Base-by-base conservation (phyloP, 768 basidiomycete genomes). In the Russula virescens region DNA sequence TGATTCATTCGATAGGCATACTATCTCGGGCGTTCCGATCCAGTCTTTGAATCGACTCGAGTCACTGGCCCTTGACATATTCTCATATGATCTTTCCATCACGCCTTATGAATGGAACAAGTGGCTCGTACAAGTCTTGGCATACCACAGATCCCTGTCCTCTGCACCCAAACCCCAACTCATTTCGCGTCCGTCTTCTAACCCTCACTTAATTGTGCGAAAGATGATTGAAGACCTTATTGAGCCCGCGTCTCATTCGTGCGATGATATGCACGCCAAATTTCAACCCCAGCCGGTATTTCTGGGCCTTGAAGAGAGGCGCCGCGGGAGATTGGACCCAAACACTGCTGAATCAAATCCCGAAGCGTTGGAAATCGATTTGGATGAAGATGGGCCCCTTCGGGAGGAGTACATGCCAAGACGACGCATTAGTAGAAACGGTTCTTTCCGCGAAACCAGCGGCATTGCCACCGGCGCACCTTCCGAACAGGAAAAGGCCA, bases 351-450 rank as follows among this genome's bases (percentile, higher is more conserved):
- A 71, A 11, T 34, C 56, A 0, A 53, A 49, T 18, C 61, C 66
- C 23, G 85, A 87, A 62, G 77, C 80, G 3, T 72, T 83, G 45
- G 89, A 91, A 69, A 88, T 92, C 56, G 85, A 92, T 73, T 77
- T 92, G 47, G 90, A 92, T 67, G 86, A 89, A 71, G 89, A 91
- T 69, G 90, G 90, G 2, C 90, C 90, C 38, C 77, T 92, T 54
- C 77, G 89, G 54, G 88, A 90, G 69, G 89, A 92, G 69, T 91
- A 92, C 66, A 72, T 91, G 58, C 90, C 90, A 16, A 83, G 78
- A 67, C 87, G 88, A 55, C 86, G 87, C 54, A 70, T 77, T 64
- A 83, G 78, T 68, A 71, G 71, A 45, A 67, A 70, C 50, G 69
- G 66, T 26, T 71, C 72, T 25, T 64, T 70, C 28, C 71, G 68